phyloP scores from a whole-genome alignment of 495 filamentous ascomycete species.

The Patellaria atrata region DNA sequence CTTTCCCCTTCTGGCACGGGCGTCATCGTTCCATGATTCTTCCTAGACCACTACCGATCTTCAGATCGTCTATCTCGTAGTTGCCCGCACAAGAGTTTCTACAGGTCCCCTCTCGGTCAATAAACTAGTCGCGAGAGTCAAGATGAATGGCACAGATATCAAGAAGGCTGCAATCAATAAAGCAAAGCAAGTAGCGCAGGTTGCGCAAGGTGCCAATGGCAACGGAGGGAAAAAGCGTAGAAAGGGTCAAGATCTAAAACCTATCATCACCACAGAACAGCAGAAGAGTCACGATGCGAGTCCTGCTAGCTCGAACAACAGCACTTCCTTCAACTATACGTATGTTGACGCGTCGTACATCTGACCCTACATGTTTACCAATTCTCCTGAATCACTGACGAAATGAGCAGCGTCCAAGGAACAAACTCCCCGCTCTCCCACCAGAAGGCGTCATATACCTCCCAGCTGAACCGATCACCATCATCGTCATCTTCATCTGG shows the following conservation, averaged over 20 bases:
- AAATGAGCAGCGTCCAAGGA: slow-evolving; percentile 24
- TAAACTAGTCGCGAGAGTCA: slow-evolving; percentile 22
- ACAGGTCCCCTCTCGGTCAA: slow-evolving; percentile 2
- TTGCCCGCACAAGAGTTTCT: background rate
- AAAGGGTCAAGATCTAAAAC: slow-evolving; percentile 29
- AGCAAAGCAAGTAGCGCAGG: slow-evolving; percentile 54
- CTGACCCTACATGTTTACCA: background rate
- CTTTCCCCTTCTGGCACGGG: slow-evolving; percentile 1
- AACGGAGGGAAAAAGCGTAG: slow-evolving; percentile 29
- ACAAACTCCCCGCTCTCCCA: slow-evolving; percentile 33
- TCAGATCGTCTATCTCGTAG: slow-evolving; percentile 1
- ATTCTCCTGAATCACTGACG: slow-evolving; percentile 1
- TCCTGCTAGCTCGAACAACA: slow-evolving; percentile 19
- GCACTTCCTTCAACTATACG: slow-evolving; percentile 21
- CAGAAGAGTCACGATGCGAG: slow-evolving; percentile 28
- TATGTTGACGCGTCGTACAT: slow-evolving; percentile 6
- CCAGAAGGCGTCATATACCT: slow-evolving; percentile 33
- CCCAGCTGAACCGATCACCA: slow-evolving; percentile 54
- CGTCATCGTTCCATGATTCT: slow-evolving; percentile 5
- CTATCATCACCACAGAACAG: slow-evolving; percentile 28
- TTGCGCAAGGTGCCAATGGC: slow-evolving; percentile 28
- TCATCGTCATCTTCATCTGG: slow-evolving; percentile 66
- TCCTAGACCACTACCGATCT: slow-evolving; percentile 1
- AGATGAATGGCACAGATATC: slow-evolving; percentile 60
- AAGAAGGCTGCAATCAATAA: slow-evolving; percentile 65